Conservation (phyloP, 495 filamentous ascomycete species). For the Cladorrhinum samala region DNA sequence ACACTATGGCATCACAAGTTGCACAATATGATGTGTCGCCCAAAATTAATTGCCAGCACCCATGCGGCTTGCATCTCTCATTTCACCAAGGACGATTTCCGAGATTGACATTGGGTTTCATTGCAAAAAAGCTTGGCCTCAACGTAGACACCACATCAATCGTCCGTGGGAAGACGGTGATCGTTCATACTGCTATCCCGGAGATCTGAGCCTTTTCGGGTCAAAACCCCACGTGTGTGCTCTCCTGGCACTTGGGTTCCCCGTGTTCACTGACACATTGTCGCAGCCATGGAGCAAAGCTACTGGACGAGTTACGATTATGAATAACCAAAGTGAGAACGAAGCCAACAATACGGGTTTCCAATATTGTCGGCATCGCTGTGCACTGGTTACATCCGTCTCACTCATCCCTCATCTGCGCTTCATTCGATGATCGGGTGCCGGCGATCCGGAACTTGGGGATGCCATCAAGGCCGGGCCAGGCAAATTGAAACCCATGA, state of each 20-base stretch:
- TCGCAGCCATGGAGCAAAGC: neutral
- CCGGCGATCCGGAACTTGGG: no score
- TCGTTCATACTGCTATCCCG: neutral
- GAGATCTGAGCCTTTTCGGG: neutral
- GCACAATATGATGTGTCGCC: neutral
- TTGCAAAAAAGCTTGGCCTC: constrained; percentile 7
- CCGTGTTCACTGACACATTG: neutral
- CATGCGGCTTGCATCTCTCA: no score
- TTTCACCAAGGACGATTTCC: no score
- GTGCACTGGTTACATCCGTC: neutral
- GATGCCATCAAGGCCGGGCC: no score
- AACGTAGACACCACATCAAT: neutral
- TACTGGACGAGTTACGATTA: neutral
- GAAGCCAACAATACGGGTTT: no score
- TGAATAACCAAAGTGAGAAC: no score
- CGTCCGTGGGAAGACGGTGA: neutral
- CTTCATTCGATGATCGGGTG: no score
- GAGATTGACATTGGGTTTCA: neutral
- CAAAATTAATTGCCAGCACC: no score
- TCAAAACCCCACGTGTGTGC: neutral
- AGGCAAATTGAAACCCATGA: no score
- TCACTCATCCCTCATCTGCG: neutral
- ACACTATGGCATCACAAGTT: neutral
- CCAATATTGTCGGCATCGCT: neutral
- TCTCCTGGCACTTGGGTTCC: no score